Evolutionary conservation across 1,284 basidiomycete genomes (phyloP), one percentile per base, ranked within the genome.

Genomic region (Fistulinella cinereoalba): DNA sequence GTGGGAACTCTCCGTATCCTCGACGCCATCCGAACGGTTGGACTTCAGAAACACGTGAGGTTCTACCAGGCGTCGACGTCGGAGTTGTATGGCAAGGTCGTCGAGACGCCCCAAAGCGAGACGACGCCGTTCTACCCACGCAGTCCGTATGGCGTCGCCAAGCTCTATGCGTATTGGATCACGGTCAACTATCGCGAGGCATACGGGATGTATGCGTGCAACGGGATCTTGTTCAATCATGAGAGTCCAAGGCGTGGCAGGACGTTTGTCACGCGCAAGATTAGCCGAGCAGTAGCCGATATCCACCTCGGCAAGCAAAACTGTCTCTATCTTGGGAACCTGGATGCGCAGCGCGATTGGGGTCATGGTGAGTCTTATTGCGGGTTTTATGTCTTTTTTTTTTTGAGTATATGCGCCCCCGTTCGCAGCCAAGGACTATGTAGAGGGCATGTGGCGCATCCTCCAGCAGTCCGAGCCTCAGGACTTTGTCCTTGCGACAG

Each of bases 51-150:
- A 56, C 85, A 92, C 68, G 77, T 89, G 58, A 83, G 88, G 39
- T 94, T 94, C 75, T 94, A 94, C 71, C 90, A 96, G 69, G 92
- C 93, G 1, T 94, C 91, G 4, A 96, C 92, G 12, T 94, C 92
- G 7, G 92, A 96, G 71, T 76, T 96, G 11, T 96, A 95, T 66
- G 92, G 92, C 52, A 91, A 93, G 70, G 92, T 95, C 57, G 83
- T 88, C 52, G 90, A 93, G 71, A 88, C 87, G 9, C 92, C 92
- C 3, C 92, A 96, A 70, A 85, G 80, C 66, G 92, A 96, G 73
- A 88, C 82, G 3, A 96, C 92, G 0, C 92, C 92, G 3, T 96
- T 96, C 74, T 94, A 96, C 71, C 93, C 92, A 18, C 86, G 92
- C 50, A 87, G 83, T 45, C 92, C 92, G 0, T 96, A 96, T 62